Evolutionary conservation across 2,329 filamentous ascomycete genomes (phyloP).

Genomic region (Cadophora malorum): DNA sequence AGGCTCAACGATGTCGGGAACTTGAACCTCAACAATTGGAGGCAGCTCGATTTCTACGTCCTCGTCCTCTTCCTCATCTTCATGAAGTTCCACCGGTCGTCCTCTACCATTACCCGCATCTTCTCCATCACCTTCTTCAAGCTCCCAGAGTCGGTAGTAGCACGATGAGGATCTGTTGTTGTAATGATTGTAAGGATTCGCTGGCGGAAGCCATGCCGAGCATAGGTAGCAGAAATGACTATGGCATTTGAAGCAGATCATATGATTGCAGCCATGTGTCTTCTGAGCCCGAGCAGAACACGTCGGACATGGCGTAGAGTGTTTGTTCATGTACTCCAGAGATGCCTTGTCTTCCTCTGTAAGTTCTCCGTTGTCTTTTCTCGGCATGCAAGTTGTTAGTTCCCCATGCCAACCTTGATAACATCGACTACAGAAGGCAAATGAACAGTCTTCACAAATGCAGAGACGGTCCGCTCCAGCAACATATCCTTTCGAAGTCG

Average conservation of each 20-base stretch:
- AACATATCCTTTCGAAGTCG: slow-evolving; percentile 33
- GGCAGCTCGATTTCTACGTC: slow-evolving; percentile 20
- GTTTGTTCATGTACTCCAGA: slow-evolving; percentile 78
- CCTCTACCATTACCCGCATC: slow-evolving; percentile 43
- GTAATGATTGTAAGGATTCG: slow-evolving; percentile 89
- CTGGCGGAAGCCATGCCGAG: slow-evolving; percentile 80
- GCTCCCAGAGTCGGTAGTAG: slow-evolving; percentile 87
- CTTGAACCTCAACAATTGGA: slow-evolving; percentile 14
- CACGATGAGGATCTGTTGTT: slow-evolving; percentile 75
- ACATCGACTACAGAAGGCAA: slow-evolving; percentile 82
- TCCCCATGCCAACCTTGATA: slow-evolving; percentile 91
- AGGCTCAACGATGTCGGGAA: slow-evolving; percentile 32
- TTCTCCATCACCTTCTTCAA: slow-evolving; percentile 78
- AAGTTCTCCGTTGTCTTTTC: slow-evolving; percentile 71
- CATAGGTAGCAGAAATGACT: slow-evolving; percentile 97
- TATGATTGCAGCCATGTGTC: slow-evolving; percentile 94
- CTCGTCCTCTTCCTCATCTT: slow-evolving; percentile 30
- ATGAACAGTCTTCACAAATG: slow-evolving; percentile 86
- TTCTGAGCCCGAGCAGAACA: slow-evolving; percentile 88
- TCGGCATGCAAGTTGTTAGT: slow-evolving; percentile 71
- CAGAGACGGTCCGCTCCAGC: slow-evolving; percentile 68
- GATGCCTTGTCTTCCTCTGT: slow-evolving; percentile 86
- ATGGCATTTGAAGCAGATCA: slow-evolving; percentile 89
- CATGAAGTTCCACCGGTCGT: slow-evolving; percentile 22
- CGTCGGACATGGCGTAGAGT: slow-evolving; percentile 89